Conservation (phyloP, 1,139 yeast species). For the Yamadazyma blattariae region DNA sequence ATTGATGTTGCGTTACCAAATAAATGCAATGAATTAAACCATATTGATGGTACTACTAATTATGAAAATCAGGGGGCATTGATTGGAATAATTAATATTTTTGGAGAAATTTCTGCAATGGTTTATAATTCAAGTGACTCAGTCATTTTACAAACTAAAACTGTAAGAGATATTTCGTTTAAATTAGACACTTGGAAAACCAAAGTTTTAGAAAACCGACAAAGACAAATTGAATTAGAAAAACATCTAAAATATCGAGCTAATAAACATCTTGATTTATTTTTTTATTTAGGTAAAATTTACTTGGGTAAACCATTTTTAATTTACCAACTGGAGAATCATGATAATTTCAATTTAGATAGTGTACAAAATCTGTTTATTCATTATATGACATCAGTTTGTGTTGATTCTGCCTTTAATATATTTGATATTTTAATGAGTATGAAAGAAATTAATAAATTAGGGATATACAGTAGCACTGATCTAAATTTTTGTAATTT, state of each 20-base stretch:
- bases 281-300: constrained; percentile 17
- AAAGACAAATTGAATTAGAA: constrained; percentile 12
- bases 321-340: constrained; percentile 17
- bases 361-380: constrained; percentile 14
- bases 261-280: constrained; percentile 15
- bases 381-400: constrained; percentile 17
- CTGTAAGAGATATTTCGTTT: constrained; percentile 9
- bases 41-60: constrained; percentile 14
- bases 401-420: constrained; percentile 19
- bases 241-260: constrained; percentile 13
- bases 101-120: constrained; percentile 14
- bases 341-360: constrained; percentile 8
- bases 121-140: constrained; percentile 10
- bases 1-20: constrained; percentile 15
- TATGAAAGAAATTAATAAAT: constrained; percentile 14
- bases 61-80: constrained; percentile 14
- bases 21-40: too few relatives aligned
- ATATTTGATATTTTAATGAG: constrained; percentile 15
- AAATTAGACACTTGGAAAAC: constrained; percentile 11
- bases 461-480: constrained; percentile 18
- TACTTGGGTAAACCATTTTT: constrained; percentile 19
- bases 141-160: background rate
- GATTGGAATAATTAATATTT: constrained; percentile 14
- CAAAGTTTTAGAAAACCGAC: constrained; percentile 13
- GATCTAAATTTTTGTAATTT: constrained; percentile 17